A percentile compares a stretch with the other conserved stretches of the same genome.
Evolutionary conservation across 345 rosid species (phyloP).

Genomic region (Leavenworthia alabamica): DNA sequence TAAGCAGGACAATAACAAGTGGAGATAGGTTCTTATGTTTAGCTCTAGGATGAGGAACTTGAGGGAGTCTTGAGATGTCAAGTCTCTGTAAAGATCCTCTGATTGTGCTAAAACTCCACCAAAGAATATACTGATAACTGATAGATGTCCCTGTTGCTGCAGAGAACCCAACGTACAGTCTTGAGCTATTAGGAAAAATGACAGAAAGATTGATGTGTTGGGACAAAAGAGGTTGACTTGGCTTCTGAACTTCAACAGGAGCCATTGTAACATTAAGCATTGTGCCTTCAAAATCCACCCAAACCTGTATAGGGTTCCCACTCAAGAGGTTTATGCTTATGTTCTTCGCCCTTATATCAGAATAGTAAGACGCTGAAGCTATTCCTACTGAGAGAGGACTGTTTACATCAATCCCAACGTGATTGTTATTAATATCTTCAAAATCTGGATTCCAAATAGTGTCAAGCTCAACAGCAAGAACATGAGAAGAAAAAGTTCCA

Average conservation of each 20-base stretch:
- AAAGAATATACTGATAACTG: constrained; percentile 42
- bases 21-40: not conserved
- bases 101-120: constrained; percentile 53
- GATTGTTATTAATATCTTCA: constrained; percentile 40
- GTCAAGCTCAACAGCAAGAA: constrained; percentile 57
- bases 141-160: constrained; percentile 39
- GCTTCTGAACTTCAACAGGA: constrained; percentile 30
- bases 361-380: constrained; percentile 36
- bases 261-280: constrained; percentile 41
- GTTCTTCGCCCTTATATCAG: not conserved
- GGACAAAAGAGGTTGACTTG: constrained; percentile 45
- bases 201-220: constrained; percentile 36
- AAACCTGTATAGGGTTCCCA: constrained; percentile 41
- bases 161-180: constrained; percentile 48
- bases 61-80: constrained; percentile 42
- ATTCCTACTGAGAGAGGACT: constrained; percentile 29
- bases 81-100: constrained; percentile 36
- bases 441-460: constrained; percentile 42
- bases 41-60: constrained; percentile 34
- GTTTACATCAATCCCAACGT: constrained; percentile 58
- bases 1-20: constrained; percentile 10
- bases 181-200: constrained; percentile 22
- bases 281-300: constrained; percentile 52
- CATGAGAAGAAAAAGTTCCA: constrained; percentile 35
- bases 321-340: constrained; percentile 35